These are phyloP conservation scores for Scytalidium sp. DNA, from an alignment of 2,329 filamentous ascomycete genomes.

Conservation along the genomic window DNA sequence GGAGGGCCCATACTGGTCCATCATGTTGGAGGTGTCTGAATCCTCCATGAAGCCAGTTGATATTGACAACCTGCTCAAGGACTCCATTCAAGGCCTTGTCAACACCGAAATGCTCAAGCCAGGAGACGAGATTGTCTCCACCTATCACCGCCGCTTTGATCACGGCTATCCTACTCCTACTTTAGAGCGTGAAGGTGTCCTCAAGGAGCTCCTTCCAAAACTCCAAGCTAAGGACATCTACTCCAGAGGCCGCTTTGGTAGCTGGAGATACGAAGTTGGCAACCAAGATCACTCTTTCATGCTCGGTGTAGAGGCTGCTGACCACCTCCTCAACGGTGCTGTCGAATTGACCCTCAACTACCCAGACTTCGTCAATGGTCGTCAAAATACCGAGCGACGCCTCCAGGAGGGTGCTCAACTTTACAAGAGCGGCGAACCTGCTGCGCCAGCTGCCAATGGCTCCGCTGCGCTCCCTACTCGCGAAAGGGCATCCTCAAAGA, in stretches of 20 bases:
- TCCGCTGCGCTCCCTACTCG: constrained; percentile 13
- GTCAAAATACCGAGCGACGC: constrained; percentile 34
- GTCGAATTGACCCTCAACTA: constrained; percentile 76
- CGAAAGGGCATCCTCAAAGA: constrained; percentile 31
- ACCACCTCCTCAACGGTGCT: constrained; percentile 70
- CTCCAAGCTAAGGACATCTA: constrained; percentile 89
- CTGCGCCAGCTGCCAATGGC: background rate
- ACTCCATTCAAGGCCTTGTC: constrained; percentile 93
- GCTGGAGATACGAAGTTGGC: constrained; percentile 93
- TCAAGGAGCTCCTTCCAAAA: constrained; percentile 89
- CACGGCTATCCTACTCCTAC: constrained; percentile 97
- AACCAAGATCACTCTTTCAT: constrained; percentile 78
- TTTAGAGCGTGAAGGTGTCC: constrained; percentile 90
- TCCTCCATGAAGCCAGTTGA: constrained; percentile 94
- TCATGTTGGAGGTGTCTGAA: constrained; percentile 98
- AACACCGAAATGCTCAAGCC: constrained; percentile 96
- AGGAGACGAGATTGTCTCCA: constrained; percentile 92
- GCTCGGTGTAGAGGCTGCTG: constrained; percentile 72
- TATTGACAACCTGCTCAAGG: constrained; percentile 76
- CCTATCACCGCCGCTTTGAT: constrained; percentile 96
- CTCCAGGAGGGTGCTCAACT: constrained; percentile 31
- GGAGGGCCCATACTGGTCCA: constrained; percentile 97
- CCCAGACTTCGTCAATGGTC: constrained; percentile 69
- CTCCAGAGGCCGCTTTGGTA: constrained; percentile 94
- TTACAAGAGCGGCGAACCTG: constrained; percentile 14